A percentile compares a stretch with the other conserved stretches of the same genome.
These are phyloP conservation scores for Priceomyces fermenticarens DNA, from an alignment of 805 yeast genomes.

Conservation along the genomic window DNA sequence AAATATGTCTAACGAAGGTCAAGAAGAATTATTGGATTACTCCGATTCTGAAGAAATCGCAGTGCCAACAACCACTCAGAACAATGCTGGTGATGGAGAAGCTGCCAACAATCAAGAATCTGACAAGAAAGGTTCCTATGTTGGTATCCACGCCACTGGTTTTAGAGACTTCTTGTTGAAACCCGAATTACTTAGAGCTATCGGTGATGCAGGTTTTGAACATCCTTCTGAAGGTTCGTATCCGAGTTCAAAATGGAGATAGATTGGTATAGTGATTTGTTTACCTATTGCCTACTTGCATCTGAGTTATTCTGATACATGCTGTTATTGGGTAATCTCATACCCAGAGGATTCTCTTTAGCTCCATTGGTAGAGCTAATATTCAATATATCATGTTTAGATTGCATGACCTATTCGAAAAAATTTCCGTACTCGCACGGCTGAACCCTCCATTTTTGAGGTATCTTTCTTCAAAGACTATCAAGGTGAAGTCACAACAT, in stretches of 20 bases:
- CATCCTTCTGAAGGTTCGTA: conserved; percentile 98
- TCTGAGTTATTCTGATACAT: too few relatives aligned
- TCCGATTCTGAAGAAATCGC: conserved; percentile 97
- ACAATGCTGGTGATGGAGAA: conserved; percentile 36
- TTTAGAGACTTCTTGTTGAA: conserved; percentile 95
- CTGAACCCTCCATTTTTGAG: too few relatives aligned
- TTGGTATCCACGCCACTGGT: conserved; percentile 97
- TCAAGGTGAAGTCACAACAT: too few relatives aligned
- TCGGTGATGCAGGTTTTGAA: conserved; percentile 98
- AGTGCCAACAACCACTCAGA: conserved; percentile 52
- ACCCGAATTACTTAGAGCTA: conserved; percentile 96
- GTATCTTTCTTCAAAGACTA: too few relatives aligned
- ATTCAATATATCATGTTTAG: too few relatives aligned
- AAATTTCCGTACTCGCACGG: too few relatives aligned
- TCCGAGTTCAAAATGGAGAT: conserved; percentile 6
- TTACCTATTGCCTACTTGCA: too few relatives aligned
- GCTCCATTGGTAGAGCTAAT: too few relatives aligned
- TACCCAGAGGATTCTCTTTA: too few relatives aligned
- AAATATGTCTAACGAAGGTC: conserved; percentile 89
- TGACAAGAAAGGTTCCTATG: conserved; percentile 94
- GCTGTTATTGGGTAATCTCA: too few relatives aligned
- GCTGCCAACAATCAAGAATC: conserved; percentile 55
- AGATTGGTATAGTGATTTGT: conserved; percentile 1
- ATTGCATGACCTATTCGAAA: too few relatives aligned
- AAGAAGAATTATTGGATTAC: conserved; percentile 98